These are phyloP conservation scores for Pinus albicaulis DNA, from an alignment of 75 land plant species.

Conservation along the genomic window DNA sequence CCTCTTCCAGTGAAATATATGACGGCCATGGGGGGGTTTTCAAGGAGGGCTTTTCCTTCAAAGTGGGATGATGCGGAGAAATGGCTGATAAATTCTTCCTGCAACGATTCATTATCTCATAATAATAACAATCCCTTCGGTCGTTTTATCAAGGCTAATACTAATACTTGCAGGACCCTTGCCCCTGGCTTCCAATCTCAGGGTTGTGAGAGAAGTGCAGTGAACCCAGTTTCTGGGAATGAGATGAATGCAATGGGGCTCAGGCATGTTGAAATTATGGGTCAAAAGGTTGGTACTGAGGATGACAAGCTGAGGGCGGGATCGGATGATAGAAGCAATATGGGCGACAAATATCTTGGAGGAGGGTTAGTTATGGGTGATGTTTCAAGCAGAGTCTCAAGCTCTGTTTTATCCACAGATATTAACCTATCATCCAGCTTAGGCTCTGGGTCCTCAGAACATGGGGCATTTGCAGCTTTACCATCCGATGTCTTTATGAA, in stretches of 20 bases:
- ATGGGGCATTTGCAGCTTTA: slow-evolving; percentile 10
- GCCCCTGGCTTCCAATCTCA: neutral
- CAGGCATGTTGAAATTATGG: neutral
- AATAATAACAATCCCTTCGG: neutral
- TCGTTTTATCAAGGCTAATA: neutral
- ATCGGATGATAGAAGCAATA: neutral
- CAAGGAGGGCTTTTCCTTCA: slow-evolving; percentile 56
- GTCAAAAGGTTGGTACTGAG: neutral
- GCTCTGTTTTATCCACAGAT: slow-evolving; percentile 1
- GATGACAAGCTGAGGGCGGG: neutral
- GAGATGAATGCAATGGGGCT: slow-evolving; percentile 2
- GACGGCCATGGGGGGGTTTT: slow-evolving; percentile 12
- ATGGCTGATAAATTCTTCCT: slow-evolving; percentile 51
- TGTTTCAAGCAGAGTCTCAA: slow-evolving; percentile 10
- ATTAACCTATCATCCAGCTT: slow-evolving; percentile 4
- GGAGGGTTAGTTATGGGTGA: slow-evolving; percentile 1
- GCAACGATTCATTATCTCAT: slow-evolving; percentile 52
- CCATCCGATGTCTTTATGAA: neutral
- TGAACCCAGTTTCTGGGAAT: neutral
- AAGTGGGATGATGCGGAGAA: slow-evolving; percentile 84
- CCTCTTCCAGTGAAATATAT: slow-evolving; percentile 5
- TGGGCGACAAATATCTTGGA: slow-evolving; percentile 3
- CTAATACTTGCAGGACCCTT: slow-evolving; percentile 2
- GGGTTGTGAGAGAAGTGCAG: neutral
- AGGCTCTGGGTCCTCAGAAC: neutral